Conservation (phyloP, 2,329 filamentous ascomycete species). For the Triangularia setosa region DNA sequence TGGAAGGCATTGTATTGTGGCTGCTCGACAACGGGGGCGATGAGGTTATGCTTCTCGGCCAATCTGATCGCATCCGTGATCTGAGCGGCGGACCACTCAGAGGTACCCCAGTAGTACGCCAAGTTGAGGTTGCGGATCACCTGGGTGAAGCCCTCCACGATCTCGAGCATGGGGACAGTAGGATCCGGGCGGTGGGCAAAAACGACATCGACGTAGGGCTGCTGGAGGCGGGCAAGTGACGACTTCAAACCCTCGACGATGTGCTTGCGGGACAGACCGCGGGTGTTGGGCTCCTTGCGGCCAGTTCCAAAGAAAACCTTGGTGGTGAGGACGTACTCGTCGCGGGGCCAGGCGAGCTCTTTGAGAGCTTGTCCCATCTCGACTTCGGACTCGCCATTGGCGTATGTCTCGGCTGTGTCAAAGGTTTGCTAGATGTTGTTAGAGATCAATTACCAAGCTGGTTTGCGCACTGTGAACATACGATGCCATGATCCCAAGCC, state of each 20-base stretch:
- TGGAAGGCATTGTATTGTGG: constrained; percentile 61
- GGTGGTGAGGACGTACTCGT: constrained; percentile 51
- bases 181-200: constrained; percentile 58
- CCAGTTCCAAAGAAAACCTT: constrained; percentile 50
- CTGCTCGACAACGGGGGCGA: constrained; percentile 45
- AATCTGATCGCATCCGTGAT: constrained; percentile 55
- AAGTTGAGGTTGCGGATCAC: constrained; percentile 51
- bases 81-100: constrained; percentile 56
- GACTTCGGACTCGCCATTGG: constrained; percentile 45
- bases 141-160: constrained; percentile 49
- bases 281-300: constrained; percentile 54
- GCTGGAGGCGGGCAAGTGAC: constrained; percentile 53
- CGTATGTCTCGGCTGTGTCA: constrained; percentile 49
- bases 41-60: constrained; percentile 55
- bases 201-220: constrained; percentile 62
- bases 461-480: constrained; percentile 12
- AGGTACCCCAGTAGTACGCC: constrained; percentile 62
- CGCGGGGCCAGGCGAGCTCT: constrained; percentile 49
- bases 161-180: constrained; percentile 57
- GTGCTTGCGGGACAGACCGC: constrained; percentile 47
- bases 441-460: neutral
- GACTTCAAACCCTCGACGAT: constrained; percentile 55
- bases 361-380: constrained; percentile 51
- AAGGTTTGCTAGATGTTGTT: constrained; percentile 41
- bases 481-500: constrained; percentile 50